Evolutionary conservation across 176 grass and related monocot species (phyloP).

Genomic region (Carex kokanica): DNA sequence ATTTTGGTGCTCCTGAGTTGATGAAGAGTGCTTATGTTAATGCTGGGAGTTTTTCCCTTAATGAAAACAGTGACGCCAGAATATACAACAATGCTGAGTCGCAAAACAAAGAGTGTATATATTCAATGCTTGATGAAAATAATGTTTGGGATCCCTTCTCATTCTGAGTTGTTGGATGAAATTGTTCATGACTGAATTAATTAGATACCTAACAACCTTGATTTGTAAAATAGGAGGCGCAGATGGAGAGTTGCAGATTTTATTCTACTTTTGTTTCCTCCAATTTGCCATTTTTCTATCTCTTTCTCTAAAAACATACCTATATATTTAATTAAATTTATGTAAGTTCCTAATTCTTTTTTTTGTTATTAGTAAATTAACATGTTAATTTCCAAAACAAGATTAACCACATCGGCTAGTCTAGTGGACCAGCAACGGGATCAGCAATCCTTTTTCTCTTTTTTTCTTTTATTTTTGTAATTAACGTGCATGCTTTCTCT

Average conservation of each 20-base stretch:
- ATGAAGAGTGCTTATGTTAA: background rate
- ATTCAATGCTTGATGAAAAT: background rate
- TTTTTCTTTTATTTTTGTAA: background rate
- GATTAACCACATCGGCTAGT: background rate
- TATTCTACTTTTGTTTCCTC: background rate
- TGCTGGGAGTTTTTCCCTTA: background rate
- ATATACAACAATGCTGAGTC: background rate
- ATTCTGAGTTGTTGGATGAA: background rate
- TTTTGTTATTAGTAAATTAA: background rate
- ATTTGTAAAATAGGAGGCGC: background rate
- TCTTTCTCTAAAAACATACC: background rate
- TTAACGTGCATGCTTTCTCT: background rate
- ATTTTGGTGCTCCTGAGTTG: background rate
- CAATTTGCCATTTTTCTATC: background rate
- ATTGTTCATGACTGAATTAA: background rate
- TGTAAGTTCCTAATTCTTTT: background rate
- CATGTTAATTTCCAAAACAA: background rate
- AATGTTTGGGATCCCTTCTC: constrained; percentile 23
- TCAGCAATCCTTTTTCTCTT: background rate
- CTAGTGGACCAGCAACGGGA: background rate
- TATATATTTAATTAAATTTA: background rate
- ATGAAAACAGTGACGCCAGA: background rate
- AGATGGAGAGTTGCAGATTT: background rate
- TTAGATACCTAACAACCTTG: background rate
- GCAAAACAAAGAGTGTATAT: background rate